phyloP scores from a whole-genome alignment of 2,329 filamentous ascomycete species.

The Nemania sp. region DNA sequence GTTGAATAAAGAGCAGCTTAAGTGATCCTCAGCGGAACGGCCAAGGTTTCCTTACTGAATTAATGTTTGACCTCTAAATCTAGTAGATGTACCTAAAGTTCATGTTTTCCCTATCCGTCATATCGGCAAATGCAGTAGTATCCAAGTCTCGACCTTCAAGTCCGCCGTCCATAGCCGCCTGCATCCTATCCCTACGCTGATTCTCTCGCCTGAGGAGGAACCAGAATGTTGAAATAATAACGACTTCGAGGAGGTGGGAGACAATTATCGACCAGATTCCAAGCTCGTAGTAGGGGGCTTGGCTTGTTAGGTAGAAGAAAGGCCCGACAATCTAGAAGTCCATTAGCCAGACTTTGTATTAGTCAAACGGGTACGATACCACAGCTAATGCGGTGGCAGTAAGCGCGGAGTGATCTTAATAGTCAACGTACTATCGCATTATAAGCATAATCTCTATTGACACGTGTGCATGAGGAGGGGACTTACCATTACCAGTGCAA shows the following conservation, averaged over 20 bases:
- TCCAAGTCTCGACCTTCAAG: slow-evolving; percentile 60
- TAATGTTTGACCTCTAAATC: no score
- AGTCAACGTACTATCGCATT: slow-evolving; percentile 24
- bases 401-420: background rate
- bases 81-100: slow-evolving; percentile 56
- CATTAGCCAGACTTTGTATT: slow-evolving; percentile 22
- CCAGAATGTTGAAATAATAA: slow-evolving; percentile 60
- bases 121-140: slow-evolving; percentile 62
- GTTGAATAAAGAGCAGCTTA: no score
- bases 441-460: slow-evolving; percentile 1
- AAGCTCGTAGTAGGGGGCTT: slow-evolving; percentile 61
- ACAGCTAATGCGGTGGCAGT: background rate
- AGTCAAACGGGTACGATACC: background rate
- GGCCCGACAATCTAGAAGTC: slow-evolving; percentile 59
- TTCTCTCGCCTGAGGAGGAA: slow-evolving; percentile 63
- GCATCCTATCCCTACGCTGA: slow-evolving; percentile 60
- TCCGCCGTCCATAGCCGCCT: slow-evolving; percentile 51
- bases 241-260: slow-evolving; percentile 64
- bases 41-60: no score
- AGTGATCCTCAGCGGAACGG: no score
- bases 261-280: slow-evolving; percentile 70
- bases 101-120: slow-evolving; percentile 65
- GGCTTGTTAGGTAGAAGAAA: slow-evolving; percentile 64
- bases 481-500: slow-evolving; percentile 60
- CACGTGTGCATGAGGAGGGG: background rate